Conservation (phyloP, 2,329 filamentous ascomycete genomes). For the Aureobasidium pullulans region DNA sequence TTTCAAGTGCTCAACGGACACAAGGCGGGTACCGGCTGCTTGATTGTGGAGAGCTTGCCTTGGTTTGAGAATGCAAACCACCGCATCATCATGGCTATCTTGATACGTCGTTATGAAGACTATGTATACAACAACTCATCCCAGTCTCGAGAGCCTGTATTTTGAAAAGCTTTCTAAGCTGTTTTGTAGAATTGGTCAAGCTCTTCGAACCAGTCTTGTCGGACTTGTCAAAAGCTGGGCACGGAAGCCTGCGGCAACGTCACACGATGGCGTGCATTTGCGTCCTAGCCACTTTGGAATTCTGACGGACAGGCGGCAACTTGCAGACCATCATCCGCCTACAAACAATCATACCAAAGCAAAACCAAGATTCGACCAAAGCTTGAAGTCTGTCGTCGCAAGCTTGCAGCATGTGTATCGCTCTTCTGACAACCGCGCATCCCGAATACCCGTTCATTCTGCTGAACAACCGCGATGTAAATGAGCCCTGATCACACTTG, state of each 20-base stretch:
- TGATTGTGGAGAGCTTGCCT: background rate
- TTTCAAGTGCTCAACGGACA: too few relatives aligned
- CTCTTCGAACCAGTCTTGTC: background rate
- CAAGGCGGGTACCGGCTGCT: background rate
- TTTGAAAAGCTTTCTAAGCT: background rate
- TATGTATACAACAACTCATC: too few relatives aligned
- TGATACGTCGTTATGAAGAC: too few relatives aligned
- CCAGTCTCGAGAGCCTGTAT: too few relatives aligned
- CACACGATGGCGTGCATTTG: background rate
- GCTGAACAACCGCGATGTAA: conserved; percentile 44
- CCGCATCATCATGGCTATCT: too few relatives aligned
- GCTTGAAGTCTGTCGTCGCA: background rate
- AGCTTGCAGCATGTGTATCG: conserved; percentile 38
- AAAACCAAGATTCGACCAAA: background rate
- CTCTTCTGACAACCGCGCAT: conserved; percentile 41
- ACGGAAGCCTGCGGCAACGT: background rate
- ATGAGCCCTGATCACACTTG: background rate
- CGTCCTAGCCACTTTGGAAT: background rate
- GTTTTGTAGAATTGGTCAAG: background rate
- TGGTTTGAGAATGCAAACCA: background rate
- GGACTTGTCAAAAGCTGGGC: conserved; percentile 1
- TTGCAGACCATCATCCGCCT: background rate
- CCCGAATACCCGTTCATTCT: conserved; percentile 43
- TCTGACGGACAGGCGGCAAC: background rate
- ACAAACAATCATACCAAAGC: background rate